Base-by-base conservation (phyloP, 2,329 filamentous ascomycete species). In the Trichoderma koningiopsis region DNA sequence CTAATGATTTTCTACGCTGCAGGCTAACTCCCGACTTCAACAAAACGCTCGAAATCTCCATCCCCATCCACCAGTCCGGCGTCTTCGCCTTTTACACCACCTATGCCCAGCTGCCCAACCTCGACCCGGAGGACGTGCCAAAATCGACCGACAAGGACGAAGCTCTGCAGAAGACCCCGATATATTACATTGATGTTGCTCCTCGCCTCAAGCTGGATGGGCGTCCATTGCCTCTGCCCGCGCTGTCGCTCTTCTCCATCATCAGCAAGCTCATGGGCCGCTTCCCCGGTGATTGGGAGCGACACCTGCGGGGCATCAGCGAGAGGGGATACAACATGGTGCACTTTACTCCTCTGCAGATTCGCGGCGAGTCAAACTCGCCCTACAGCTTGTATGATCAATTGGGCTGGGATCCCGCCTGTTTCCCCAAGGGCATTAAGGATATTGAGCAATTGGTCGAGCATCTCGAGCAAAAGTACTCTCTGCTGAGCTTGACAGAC, bases 261-360 rank as follows among this genome's bases (percentile, higher is more conserved):
- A 92, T 99, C 72, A 97, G 95, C 77, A 99, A 99, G 81, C 97
- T 97, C 82, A 96, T 99, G 93, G 96, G 96, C 72, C 90, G 91
- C 76, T 97, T 96, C 77, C 93, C 95, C 0, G 85, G 85, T 19
- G 92, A 97, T 76, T 99, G 95, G 94, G 89, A 97, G 77, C 91
- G 89, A 63, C 95, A 98, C 78, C 83, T 99, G 69, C 86, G 87
- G 68, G 94, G 96, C 33, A 97, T 99, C 78, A 92, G 92, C 78
- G 89, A 92, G 75, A 88, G 96, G 71, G 94, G 94, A 57, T 99
- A 99, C 85, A 99, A 99, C 82, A 97, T 98, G 94, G 89, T 99
- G 70, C 96, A 99, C 80, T 99, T 99, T 79, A 97, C 96, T 2
- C 96, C 96, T 11, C 84, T 99, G 73, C 96, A 97, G 85, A 86